phyloP scores from a whole-genome alignment of 192 early-diverging fungal species.

The Chytriomyces sp. region DNA sequence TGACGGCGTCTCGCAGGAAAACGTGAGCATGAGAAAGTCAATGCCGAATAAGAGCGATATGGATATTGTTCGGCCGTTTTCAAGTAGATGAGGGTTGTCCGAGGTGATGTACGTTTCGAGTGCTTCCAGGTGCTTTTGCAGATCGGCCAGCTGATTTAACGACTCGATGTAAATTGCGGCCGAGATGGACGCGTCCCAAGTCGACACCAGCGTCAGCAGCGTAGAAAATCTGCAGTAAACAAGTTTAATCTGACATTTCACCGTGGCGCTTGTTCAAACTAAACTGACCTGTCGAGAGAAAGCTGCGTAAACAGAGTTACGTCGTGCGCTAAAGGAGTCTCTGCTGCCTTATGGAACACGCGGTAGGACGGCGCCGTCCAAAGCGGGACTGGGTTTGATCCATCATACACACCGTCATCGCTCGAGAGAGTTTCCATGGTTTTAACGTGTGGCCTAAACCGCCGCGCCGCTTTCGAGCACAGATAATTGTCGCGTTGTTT shows the following conservation, averaged over 20 bases:
- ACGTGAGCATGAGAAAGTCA: conserved; percentile 24
- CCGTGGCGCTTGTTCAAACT: not conserved
- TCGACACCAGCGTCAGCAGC: conserved; percentile 4
- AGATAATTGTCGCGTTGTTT: no score
- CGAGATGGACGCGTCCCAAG: conserved; percentile 41
- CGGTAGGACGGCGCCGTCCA: conserved; percentile 25
- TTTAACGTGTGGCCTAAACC: no score
- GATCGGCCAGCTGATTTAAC: conserved; percentile 5
- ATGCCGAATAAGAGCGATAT: conserved; percentile 37
- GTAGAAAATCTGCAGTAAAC: conserved; percentile 15
- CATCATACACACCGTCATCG: conserved; percentile 35
- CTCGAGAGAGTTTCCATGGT: no score
- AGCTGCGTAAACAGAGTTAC: conserved; percentile 23
- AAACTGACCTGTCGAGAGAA: conserved; percentile 23
- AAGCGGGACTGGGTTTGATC: conserved; percentile 13
- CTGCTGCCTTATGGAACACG: not conserved
- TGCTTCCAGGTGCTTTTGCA: not conserved
- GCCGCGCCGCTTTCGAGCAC: no score
- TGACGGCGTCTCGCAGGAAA: conserved; percentile 2
- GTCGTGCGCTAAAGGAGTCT: not conserved
- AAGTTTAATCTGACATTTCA: not conserved
- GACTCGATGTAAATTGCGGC: conserved; percentile 37
- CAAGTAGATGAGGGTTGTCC: not conserved
- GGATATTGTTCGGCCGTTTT: conserved; percentile 14
- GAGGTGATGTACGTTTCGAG: not conserved